Evolutionary conservation across 202 grass and related monocot genomes (phyloP), one percentile per base, ranked within the genome.

Genomic region (Eragrostis tef): DNA sequence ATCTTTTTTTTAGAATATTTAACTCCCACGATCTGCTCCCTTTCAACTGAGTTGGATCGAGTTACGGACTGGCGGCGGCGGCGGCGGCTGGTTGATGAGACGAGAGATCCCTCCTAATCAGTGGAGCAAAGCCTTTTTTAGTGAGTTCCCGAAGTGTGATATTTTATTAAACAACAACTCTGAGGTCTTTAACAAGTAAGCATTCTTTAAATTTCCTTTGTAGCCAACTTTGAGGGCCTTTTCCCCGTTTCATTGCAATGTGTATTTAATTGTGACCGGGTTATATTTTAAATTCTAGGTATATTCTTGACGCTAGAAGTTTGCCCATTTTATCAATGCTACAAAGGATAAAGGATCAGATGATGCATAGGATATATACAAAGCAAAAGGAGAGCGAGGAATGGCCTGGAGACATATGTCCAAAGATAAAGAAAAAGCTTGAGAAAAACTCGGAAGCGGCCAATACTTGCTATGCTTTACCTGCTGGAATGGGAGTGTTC

Each of bases 161-260:
- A 56, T 83, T 2, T 19, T 87, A 1, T 8, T 83, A 0, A 87
- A 87, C 9, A 87, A 83, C 17, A 57, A 64, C 0, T 83, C 13
- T 25, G 86, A 87, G 43, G 69, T 43, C 0, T 87, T 87, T 45
- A 87, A 87, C 21, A 75, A 61, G 44, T 80, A 71, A 48, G 19
- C 34, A 39, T 5, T 39, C 34, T 39, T 39, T 39, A n/a, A n/a
- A n/a, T n/a, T n/a, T n/a, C n/a, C n/a, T n/a, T n/a, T n/a, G n/a
- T 39, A 39, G 34, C 4, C 34, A 39, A 39, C 4, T 39, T 39
- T n/a, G n/a, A n/a, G n/a, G n/a, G n/a, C n/a, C n/a, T n/a, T n/a
- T n/a, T n/a, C n/a, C n/a, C n/a, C 34, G 34, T 39, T 39, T 39
- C 34, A 39, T 39, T 39, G 34, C 34, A 39, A 39, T 39, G 34